phyloP scores from a whole-genome alignment of 2,329 filamentous ascomycete genomes.

The Penicillium sp. region DNA sequence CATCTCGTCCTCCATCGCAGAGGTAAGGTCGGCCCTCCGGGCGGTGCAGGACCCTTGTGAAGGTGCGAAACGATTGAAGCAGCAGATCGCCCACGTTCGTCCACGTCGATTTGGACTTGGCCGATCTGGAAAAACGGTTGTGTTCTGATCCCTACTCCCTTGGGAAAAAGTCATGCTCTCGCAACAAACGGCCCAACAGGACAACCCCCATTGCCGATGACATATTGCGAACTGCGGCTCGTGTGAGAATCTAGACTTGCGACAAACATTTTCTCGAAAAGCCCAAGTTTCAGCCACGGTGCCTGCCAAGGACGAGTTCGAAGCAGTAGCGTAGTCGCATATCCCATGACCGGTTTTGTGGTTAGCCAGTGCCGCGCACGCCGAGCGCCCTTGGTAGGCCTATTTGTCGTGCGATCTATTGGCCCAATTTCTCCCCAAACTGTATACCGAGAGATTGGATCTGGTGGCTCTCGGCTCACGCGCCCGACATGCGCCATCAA shows the following conservation, averaged over 20 bases:
- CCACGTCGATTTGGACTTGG: constrained; percentile 22
- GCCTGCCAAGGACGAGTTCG: constrained; percentile 16
- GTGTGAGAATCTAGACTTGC: constrained; percentile 23
- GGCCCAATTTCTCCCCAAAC: constrained; percentile 10
- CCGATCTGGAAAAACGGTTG: constrained; percentile 23
- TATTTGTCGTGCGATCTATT: constrained; percentile 2
- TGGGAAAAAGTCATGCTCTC: constrained; percentile 1
- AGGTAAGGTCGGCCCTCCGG: constrained; percentile 8
- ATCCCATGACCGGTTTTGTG: constrained; percentile 18
- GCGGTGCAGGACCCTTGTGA: constrained; percentile 20
- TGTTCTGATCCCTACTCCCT: constrained; percentile 15
- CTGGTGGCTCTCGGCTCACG: constrained; percentile 22
- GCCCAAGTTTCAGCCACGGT: constrained; percentile 25
- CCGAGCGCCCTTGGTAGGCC: constrained; percentile 4
- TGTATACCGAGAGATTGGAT: constrained; percentile 22
- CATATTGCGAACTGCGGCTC: constrained; percentile 15
- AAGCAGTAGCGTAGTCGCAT: constrained; percentile 5
- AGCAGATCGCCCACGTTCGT: constrained; percentile 29
- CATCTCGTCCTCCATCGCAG: background rate
- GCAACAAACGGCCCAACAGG: constrained; percentile 1
- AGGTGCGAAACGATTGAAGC: constrained; percentile 10
- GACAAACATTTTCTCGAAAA: constrained; percentile 17
- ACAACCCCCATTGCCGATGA: constrained; percentile 11
- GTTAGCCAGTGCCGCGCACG: constrained; percentile 1
- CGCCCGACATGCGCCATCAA: constrained; percentile 24